Evolutionary conservation across 1,284 basidiomycete genomes (phyloP), one percentile per base, ranked within the genome.

Genomic region (Puccinia polysora): DNA sequence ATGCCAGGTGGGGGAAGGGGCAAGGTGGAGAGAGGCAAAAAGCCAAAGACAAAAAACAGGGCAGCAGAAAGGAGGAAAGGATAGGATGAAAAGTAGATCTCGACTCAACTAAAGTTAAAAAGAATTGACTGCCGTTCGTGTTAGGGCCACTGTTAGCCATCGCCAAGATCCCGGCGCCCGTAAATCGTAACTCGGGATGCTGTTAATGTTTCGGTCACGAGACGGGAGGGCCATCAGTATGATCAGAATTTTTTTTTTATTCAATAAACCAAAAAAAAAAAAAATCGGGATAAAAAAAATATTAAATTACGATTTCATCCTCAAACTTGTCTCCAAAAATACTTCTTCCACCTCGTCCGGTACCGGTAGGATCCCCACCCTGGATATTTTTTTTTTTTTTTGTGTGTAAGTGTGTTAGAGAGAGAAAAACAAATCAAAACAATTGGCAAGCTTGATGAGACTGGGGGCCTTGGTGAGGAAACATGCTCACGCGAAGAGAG

Each of bases 251-350:
- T 43, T 43, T 43, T 43, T 43, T 8, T 7, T 7, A 8, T 43
- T 43, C 40, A 1, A 14, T 28, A 14, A 43, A 43, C 28, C 15
- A 36, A 25, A 6, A 49, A n/a, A 32, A 14, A 49, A 49, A 60
- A 18, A 25, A 36, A 36, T 58, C 36, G 12, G 7, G 30, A n/a
- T n/a, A 60, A 60, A 36, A 8, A 4, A 14, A 45, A 23, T 52
- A 74, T 38, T 34, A 40, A 14, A 34, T 40, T 58, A 69, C 68
- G 52, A 71, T 63, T 63, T 71, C 69, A 55, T 59, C 58, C 67
- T 73, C 50, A 30, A 75, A 74, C 47, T 75, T 75, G 7, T 77
- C 77, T 2, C 78, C 78, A 65, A 78, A 78, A 70, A 79, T 78
- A 38, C 70, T 73, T 34, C 55, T 74, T 25, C 75, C 75, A 28